Evolutionary conservation across 352 stramenopile genomes (phyloP), one percentile per base, ranked within the genome.

Genomic region (Achlya hypogyna): DNA sequence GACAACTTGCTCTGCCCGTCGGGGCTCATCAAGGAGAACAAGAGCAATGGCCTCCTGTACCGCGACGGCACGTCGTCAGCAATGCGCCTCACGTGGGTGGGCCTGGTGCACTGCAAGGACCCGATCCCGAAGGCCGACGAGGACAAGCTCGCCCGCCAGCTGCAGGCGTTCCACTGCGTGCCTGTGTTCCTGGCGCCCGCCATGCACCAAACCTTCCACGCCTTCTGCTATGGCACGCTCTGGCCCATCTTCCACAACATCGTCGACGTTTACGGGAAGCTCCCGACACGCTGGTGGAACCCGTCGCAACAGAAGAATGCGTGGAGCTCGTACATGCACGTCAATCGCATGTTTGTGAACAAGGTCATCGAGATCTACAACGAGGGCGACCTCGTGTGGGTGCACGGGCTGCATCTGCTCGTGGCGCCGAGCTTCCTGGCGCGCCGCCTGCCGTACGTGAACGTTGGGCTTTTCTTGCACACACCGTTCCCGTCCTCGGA

Each of bases 401-500:
- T 99, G 31, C 96, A 99, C 71, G 97, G 94, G 20, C 96, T 99
- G 27, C 97, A 99, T 81, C 76, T 99, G n/a, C 81, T 99, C 28
- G 90, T 99, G 6, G 84, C 98, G 23, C 97, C 97, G 8, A 98
- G 88, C n/a, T 99, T 98, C 69, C 75, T 99, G 20, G 90, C 89
- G 3, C 79, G 96, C 40, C 79, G 90, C 18, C 81, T 98, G 45
- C 91, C 89, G 32, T 79, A 76, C 27, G 96, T 98, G 38, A 98
- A 98, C 70, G 93, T 99, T 60, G 97, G 96, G 12, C 82, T 99
- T 18, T 99, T 99, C 71, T 73, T 99, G 34, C 97, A 99, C 75
- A 98, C 96, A n/a, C 97, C 97, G 10, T 99, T 99, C 75, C 97
- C 97, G 28, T 98, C 91, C 58, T 98, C 93, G 0, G 97, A 99